Evolutionary conservation across 208 protist genomes (phyloP).

Genomic region (Herpetomonas tarakana): DNA sequence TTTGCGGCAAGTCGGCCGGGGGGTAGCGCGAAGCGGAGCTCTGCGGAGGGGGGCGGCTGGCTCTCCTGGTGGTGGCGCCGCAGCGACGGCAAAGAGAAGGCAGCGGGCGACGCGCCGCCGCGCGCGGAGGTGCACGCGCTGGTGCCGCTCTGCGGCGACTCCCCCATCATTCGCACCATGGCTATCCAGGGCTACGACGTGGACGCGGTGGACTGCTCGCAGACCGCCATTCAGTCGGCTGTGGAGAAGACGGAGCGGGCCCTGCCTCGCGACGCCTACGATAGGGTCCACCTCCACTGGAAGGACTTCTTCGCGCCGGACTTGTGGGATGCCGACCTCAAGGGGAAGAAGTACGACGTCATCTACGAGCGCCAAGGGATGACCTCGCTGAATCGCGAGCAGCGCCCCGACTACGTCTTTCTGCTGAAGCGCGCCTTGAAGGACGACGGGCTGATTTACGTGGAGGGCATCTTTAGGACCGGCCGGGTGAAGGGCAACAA

Average conservation of each 20-base stretch:
- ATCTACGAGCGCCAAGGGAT: conserved; percentile 90
- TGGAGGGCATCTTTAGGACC: conserved; percentile 87
- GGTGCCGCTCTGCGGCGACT: conserved; percentile 89
- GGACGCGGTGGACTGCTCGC: conserved; percentile 72
- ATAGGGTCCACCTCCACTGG: conserved; percentile 64
- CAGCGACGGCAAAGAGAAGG: no score
- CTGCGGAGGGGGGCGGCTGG: background rate
- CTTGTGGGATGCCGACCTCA: conserved; percentile 67
- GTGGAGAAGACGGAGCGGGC: conserved; percentile 56
- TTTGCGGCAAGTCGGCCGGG: conserved; percentile 34
- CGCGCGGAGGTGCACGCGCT: conserved; percentile 36
- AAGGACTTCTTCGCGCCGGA: conserved; percentile 75
- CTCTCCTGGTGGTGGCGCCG: background rate
- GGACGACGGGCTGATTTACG: conserved; percentile 84
- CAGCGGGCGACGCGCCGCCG: background rate
- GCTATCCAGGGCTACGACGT: conserved; percentile 77
- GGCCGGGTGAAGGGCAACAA: conserved; percentile 81
- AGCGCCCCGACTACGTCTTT: conserved; percentile 81
- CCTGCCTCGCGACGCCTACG: conserved; percentile 37
- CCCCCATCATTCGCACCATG: conserved; percentile 69
- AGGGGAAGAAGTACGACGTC: conserved; percentile 59
- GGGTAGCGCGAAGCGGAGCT: background rate
- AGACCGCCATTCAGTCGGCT: conserved; percentile 73
- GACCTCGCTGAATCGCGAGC: conserved; percentile 71
- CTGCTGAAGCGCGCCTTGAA: conserved; percentile 79